Evolutionary conservation across 306 rosid genomes (phyloP).

Genomic region (Begonia fuchsioides): DNA sequence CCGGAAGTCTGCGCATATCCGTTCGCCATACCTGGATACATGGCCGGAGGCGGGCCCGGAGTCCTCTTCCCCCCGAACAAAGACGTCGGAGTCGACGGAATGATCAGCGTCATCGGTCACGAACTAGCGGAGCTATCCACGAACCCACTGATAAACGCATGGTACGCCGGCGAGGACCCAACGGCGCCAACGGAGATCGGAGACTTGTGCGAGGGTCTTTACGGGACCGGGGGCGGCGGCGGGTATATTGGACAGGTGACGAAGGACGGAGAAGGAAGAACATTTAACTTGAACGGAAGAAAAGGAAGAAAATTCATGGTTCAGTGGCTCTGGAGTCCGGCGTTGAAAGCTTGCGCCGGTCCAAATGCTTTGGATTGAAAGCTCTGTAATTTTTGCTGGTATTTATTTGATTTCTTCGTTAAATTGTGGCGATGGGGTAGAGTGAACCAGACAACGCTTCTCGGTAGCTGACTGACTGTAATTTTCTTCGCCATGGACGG

Average conservation of each 20-base stretch:
- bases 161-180: conserved; percentile 96
- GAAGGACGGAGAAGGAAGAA: conserved; percentile 49
- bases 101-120: conserved; percentile 48
- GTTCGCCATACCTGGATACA: conserved; percentile 66
- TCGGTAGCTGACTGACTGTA: too few species aligned
- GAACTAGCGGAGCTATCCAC: conserved; percentile 45
- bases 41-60: conserved; percentile 63
- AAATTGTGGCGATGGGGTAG: too few species aligned
- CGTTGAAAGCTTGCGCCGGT: conserved; percentile 73
- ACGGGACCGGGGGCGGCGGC: conserved; percentile 83
- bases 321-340: conserved; percentile 92
- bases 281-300: conserved; percentile 56
- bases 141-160: conserved; percentile 58
- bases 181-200: conserved; percentile 94
- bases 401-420: too few species aligned
- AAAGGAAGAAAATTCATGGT: conserved; percentile 49
- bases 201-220: conserved; percentile 75
- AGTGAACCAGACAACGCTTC: too few species aligned
- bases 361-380: conserved; percentile 64
- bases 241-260: conserved; percentile 79
- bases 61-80: conserved; percentile 37
- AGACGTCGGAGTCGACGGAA: conserved; percentile 38
- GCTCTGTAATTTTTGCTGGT: too few species aligned
- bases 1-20: conserved; percentile 93
- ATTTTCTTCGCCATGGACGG: too few species aligned